Conservation (phyloP, 495 filamentous ascomycete species). For the Tuber melanosporum region DNA sequence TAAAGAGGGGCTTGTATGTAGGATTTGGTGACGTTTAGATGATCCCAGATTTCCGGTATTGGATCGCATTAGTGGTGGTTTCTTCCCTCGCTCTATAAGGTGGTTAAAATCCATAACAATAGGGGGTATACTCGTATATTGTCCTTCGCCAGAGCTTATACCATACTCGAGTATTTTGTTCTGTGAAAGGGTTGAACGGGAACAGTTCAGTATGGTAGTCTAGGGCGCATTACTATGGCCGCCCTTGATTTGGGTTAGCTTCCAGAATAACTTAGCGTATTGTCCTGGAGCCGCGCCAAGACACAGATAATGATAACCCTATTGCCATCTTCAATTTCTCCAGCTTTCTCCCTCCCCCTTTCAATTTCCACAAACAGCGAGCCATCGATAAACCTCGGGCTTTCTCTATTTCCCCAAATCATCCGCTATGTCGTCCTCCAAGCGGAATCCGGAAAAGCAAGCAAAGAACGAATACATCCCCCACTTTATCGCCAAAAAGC, state of each 20-base stretch:
- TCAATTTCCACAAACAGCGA: background rate
- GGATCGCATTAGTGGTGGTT: slow-evolving; percentile 26
- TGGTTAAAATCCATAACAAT: background rate
- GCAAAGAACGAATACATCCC: slow-evolving; percentile 90
- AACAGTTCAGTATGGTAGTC: background rate
- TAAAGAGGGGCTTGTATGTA: slow-evolving; percentile 21
- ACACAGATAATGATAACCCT: background rate
- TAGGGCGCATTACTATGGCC: background rate
- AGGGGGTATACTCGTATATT: background rate
- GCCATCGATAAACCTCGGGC: background rate
- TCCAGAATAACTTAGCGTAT: background rate
- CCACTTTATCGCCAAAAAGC: slow-evolving; percentile 93
- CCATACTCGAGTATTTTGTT: background rate
- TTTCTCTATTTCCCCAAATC: slow-evolving; percentile 39
- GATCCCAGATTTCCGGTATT: slow-evolving; percentile 25
- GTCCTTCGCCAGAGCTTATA: background rate
- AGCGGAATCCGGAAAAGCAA: slow-evolving; percentile 40
- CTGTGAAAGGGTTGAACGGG: background rate
- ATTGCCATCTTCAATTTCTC: background rate
- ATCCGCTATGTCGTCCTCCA: slow-evolving; percentile 47
- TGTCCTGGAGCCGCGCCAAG: background rate
- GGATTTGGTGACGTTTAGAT: slow-evolving; percentile 23
- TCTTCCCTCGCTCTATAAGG: background rate
- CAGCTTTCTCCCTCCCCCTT: background rate
- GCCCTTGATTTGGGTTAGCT: background rate